phyloP scores from a whole-genome alignment of 768 basidiomycete genomes.

The Macrolepiota dolichaula region DNA sequence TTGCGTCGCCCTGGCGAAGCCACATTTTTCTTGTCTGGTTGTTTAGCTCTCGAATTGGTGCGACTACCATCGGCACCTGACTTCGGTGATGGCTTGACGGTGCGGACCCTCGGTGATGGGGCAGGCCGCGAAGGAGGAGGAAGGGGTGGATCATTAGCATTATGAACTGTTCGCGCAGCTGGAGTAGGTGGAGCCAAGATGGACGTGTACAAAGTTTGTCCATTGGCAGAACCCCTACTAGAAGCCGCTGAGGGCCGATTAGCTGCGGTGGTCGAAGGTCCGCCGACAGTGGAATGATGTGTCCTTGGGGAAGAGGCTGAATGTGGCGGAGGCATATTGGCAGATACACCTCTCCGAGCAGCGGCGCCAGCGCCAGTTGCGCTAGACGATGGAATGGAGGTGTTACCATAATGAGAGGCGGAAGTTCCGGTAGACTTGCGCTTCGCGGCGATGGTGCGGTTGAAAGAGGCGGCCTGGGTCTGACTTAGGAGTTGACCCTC shows the following conservation, averaged over 20 bases:
- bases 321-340: conserved; percentile 44
- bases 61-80: conserved; percentile 42
- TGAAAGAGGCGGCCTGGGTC: conserved; percentile 35
- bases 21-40: conserved; percentile 28
- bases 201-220: conserved; percentile 68
- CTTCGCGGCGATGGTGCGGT: conserved; percentile 57
- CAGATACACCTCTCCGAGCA: conserved; percentile 34
- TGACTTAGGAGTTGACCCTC: conserved; percentile 56
- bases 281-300: conserved; percentile 36
- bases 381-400: conserved; percentile 43
- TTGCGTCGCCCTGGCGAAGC: conserved; percentile 40
- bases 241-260: conserved; percentile 29
- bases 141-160: conserved; percentile 66
- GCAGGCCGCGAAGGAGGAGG: conserved; percentile 46
- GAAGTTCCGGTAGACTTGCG: conserved; percentile 45
- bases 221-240: conserved; percentile 32
- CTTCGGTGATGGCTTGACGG: conserved; percentile 35
- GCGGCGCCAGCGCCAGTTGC: conserved; percentile 21
- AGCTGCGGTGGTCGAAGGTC: conserved; percentile 26
- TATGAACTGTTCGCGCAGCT: conserved; percentile 77
- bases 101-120: conserved; percentile 41
- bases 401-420: conserved; percentile 50
- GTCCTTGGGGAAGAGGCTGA: conserved; percentile 40
- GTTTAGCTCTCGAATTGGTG: conserved; percentile 38
- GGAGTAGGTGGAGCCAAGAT: conserved; percentile 72